Evolutionary conservation across 1,284 basidiomycete species (phyloP).

Genomic region (Pulveroboletus sp.): DNA sequence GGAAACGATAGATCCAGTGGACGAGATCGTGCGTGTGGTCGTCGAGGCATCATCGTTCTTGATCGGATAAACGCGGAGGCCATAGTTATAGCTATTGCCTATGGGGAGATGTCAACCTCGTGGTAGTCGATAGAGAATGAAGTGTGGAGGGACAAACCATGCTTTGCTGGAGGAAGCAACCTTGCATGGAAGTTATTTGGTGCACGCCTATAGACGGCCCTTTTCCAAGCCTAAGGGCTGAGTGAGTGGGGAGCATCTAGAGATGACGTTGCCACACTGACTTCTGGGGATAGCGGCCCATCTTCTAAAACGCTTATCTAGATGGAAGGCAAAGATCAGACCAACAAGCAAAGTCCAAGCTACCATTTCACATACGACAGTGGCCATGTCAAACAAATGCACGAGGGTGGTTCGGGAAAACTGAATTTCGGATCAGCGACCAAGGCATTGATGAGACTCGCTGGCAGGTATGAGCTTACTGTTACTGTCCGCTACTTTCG

Average conservation of each 20-base stretch:
- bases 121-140: background rate
- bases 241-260: constrained; percentile 3
- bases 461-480: constrained; percentile 8
- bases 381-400: background rate
- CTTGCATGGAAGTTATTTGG: constrained; percentile 62
- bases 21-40: constrained; percentile 35
- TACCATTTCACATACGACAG: constrained; percentile 14
- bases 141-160: constrained; percentile 45
- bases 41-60: constrained; percentile 43
- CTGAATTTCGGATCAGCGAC: constrained; percentile 6
- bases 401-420: background rate
- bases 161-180: constrained; percentile 56
- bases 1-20: constrained; percentile 30
- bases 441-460: background rate
- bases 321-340: background rate
- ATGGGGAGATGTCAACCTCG: background rate
- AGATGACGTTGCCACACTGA: constrained; percentile 13
- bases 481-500: background rate
- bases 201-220: constrained; percentile 59
- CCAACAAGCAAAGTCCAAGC: background rate
- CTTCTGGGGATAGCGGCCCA: constrained; percentile 27
- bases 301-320: background rate
- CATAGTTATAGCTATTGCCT: constrained; percentile 60
- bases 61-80: constrained; percentile 60
- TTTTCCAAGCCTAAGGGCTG: constrained; percentile 46